These are phyloP conservation scores for Rutstroemia sp. DNA, from an alignment of 2,329 filamentous ascomycete genomes.

Conservation along the genomic window DNA sequence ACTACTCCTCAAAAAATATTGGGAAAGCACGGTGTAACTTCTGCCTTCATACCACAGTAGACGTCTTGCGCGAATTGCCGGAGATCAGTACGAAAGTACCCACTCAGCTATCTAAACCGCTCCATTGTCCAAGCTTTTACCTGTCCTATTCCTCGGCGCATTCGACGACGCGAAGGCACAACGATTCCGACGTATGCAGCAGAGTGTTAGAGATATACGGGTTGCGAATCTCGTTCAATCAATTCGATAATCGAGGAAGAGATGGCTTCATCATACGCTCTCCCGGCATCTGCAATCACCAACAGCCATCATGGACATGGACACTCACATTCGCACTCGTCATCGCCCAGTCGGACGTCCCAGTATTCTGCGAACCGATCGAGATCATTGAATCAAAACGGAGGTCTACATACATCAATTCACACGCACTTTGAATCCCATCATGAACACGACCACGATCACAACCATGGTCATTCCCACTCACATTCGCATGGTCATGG, in stretches of 20 bases:
- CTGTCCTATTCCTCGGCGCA: not conserved
- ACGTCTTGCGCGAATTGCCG: not conserved
- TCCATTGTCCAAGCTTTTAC: slow-evolving; percentile 3
- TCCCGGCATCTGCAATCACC: slow-evolving; percentile 28
- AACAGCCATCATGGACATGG: slow-evolving; percentile 24
- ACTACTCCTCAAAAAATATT: too few relatives aligned
- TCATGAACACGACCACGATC: slow-evolving; percentile 11
- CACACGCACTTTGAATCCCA: slow-evolving; percentile 25
- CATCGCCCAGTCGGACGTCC: slow-evolving; percentile 28
- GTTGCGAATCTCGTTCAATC: slow-evolving; percentile 18
- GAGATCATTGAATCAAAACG: slow-evolving; percentile 19
- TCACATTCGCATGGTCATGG: slow-evolving; percentile 11
- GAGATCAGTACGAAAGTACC: not conserved
- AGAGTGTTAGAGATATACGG: not conserved
- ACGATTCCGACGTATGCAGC: not conserved
- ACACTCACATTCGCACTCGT: slow-evolving; percentile 33
- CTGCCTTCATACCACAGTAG: too few relatives aligned
- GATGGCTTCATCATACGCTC: slow-evolving; percentile 31
- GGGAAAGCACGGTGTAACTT: too few relatives aligned
- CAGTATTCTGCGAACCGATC: slow-evolving; percentile 17
- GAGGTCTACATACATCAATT: slow-evolving; percentile 20
- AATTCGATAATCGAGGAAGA: slow-evolving; percentile 7
- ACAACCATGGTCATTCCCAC: slow-evolving; percentile 10
- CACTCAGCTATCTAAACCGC: not conserved
- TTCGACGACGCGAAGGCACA: not conserved